Base-by-base conservation (phyloP, 2,329 filamentous ascomycete genomes). In the Septoria linicola region DNA sequence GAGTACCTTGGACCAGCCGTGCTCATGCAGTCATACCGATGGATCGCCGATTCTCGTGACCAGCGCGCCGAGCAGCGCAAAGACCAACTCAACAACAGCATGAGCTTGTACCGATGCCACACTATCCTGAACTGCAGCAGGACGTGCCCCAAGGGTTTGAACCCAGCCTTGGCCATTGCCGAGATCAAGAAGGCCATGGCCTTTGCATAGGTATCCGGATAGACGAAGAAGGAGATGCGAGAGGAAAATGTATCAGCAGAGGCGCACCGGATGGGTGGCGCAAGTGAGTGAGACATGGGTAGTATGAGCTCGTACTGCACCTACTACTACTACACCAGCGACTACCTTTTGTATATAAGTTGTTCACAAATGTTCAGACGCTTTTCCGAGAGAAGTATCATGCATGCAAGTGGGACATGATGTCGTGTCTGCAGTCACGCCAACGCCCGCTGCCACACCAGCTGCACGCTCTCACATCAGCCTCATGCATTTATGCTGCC, bases 151-250 rank as follows among this genome's bases (percentile, higher is more conserved):
- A 99, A 99, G 88, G 93, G 93, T 39, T 76, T 99, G 65, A 99
- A 99, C 80, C 93, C 93, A 16, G 93, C 89, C 60, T 80, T 89
- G 70, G 93, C 93, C 14, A 95, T 99, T 76, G 91, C 91, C 46
- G 88, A 96, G 80, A 96, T 96, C 73, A 97, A 97, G 88, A 96
- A 96, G 87, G 82, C 85, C 76, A 87, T 97, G 88, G 83, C 91
- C 51, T 76, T 79, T 53, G 52, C 65, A 27, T 67, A 57, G 56
- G 17, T 8, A 20, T 4, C 17, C 20, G 36, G 36, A 7, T 14
- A 39, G 17, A 39, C 19, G 36, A 39, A 19, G 17, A 39, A 17
- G 3, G 17, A 39, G 36, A 39, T 20, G 36, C 19, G 10, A 27
- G 23, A 19, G 17, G 20, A 19, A 11, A 17, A 39, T 10, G 19